Evolutionary conservation across 2,329 filamentous ascomycete genomes (phyloP).

Genomic region (Fusarium citri): DNA sequence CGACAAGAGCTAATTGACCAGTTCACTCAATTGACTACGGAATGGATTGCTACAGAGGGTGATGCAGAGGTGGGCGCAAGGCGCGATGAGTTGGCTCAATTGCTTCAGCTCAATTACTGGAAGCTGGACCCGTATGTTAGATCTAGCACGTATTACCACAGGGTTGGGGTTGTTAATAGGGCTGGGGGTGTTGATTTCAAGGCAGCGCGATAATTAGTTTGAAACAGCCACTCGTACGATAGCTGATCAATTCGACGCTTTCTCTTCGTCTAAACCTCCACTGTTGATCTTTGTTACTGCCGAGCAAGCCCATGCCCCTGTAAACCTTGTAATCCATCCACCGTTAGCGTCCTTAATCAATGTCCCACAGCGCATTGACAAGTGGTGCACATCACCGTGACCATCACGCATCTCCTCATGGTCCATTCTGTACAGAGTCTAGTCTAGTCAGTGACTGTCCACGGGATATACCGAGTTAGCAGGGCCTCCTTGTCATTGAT

Average conservation of each 20-base stretch:
- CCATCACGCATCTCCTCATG: not conserved
- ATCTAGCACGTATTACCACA: slow-evolving; percentile 53
- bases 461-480: not conserved
- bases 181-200: slow-evolving; percentile 36
- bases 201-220: slow-evolving; percentile 27
- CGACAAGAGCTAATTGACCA: slow-evolving; percentile 64
- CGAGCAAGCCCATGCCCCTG: not conserved
- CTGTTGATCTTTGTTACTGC: not conserved
- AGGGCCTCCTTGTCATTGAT: not conserved
- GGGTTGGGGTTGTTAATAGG: slow-evolving; percentile 31
- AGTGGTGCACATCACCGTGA: slow-evolving; percentile 7
- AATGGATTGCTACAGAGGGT: slow-evolving; percentile 20
- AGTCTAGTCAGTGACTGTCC: not conserved
- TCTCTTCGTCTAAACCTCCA: not conserved
- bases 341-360: not conserved
- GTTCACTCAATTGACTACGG: slow-evolving; percentile 59
- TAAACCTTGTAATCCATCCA: not conserved
- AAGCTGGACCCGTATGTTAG: slow-evolving; percentile 75
- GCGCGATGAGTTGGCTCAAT: slow-evolving; percentile 61
- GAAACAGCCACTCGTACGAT: not conserved
- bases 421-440: too few species aligned
- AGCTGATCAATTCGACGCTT: not conserved
- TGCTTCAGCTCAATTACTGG: slow-evolving; percentile 74
- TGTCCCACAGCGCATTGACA: slow-evolving; percentile 16
- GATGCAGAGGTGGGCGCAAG: slow-evolving; percentile 35